These are phyloP conservation scores for Zopfia rhizophila DNA, from an alignment of 2,329 filamentous ascomycete genomes.

Conservation along the genomic window DNA sequence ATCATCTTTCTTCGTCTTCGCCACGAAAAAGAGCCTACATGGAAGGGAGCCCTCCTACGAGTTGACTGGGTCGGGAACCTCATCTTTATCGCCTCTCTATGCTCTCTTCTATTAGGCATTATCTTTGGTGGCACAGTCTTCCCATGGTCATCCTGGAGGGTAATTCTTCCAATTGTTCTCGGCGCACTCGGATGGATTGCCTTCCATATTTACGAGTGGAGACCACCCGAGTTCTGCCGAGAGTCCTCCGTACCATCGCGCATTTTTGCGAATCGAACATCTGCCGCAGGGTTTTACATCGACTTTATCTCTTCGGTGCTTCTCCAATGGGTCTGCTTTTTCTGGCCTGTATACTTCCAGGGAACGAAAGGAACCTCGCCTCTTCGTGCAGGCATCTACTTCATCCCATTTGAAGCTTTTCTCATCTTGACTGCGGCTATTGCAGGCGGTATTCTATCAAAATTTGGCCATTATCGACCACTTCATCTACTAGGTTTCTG, in stretches of 20 bases:
- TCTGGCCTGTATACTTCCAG: constrained; percentile 33
- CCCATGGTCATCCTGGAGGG: constrained; percentile 53
- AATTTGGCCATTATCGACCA: constrained; percentile 35
- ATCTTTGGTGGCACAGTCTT: constrained; percentile 54
- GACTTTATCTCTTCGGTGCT: constrained; percentile 16
- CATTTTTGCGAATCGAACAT: constrained; percentile 27
- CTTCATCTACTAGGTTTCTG: constrained; percentile 12
- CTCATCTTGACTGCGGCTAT: constrained; percentile 16
- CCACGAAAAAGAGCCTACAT: constrained; percentile 20
- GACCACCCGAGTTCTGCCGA: constrained; percentile 16
- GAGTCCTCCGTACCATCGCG: constrained; percentile 20
- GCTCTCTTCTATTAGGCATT: constrained; percentile 53
- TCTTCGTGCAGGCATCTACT: constrained; percentile 18
- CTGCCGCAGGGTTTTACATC: constrained; percentile 10
- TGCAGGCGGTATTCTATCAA: constrained; percentile 15
- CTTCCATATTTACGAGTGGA: constrained; percentile 53
- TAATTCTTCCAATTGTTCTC: constrained; percentile 57
- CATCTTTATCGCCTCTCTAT: constrained; percentile 50
- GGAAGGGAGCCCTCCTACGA: constrained; percentile 5
- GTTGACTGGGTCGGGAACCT: constrained; percentile 56
- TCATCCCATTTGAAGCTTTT: constrained; percentile 25
- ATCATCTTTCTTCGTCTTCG: constrained; percentile 52
- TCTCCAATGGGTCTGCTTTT: constrained; percentile 15
- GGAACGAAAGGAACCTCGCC: constrained; percentile 12
- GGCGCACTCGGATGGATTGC: constrained; percentile 51